Base-by-base conservation (phyloP, 257 asterid genomes). In the Solanum appendiculatum region DNA sequence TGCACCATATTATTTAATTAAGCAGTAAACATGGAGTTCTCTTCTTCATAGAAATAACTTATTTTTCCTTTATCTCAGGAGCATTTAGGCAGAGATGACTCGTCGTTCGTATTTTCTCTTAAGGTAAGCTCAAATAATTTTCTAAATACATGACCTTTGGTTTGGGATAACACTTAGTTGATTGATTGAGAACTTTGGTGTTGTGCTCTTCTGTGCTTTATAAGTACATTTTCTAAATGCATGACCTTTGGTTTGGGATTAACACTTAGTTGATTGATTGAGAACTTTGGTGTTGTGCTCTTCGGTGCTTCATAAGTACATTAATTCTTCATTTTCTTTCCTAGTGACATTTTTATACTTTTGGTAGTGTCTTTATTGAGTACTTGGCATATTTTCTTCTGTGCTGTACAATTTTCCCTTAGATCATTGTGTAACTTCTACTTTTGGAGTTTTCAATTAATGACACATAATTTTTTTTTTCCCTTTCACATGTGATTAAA, bases 1-100 rank as follows among this genome's bases (percentile, higher is more conserved):
- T 90, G 87, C 86, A 58, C 91, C 84, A 88, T 66, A 80, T 73
- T 72, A 51, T 51, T n/a, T 80, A 44, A 39, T 51, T 29, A 34
- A 48, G 69, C 42, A 74, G 54, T 29, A 85, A 66, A 69, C 51
- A 51, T 37, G 29, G 10, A 83, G 70, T n/a, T 29, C 74, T 27
- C 69, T 73, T 69, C 51, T 74, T 81, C 9, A 54, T 78, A 78
- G 39, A 44, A 78, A 8, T 27, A 78, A 27, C 64, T 29, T 64
- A 34, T 33, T 86, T 82, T 44, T 68, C 44, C 85, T 64, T 75
- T 18, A 77, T 91, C 87, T 87, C 98, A 96, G 98, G 98, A 93
- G 88, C 98, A 96, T 92, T 92, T 95, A 91, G 87, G 90, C 94
- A 92, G 97, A 89, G 98, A 96, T 91, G 99, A 95, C 87, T 90